phyloP scores from a whole-genome alignment of 2,329 filamentous ascomycete genomes.

The Myriangium duriaei region DNA sequence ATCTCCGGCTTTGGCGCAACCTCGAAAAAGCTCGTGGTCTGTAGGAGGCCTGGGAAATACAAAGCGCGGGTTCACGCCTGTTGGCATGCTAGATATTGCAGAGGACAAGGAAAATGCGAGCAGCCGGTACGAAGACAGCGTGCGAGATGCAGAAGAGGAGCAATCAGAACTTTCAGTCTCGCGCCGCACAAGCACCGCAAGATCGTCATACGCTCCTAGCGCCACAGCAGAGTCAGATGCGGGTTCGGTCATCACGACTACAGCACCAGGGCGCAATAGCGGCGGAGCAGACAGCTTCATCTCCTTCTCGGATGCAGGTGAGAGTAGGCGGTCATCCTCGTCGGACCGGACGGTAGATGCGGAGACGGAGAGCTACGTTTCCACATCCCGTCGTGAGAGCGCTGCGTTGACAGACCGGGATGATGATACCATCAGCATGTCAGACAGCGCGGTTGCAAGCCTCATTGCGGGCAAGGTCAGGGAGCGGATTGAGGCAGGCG shows the following conservation, averaged over 20 bases:
- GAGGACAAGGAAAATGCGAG: constrained; percentile 37
- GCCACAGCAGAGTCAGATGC: constrained; percentile 8
- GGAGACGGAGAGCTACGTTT: too few relatives aligned
- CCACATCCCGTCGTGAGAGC: not conserved
- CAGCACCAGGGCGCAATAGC: constrained; percentile 13
- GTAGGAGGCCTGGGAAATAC: constrained; percentile 12
- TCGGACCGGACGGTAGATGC: too few relatives aligned
- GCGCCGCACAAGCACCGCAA: not conserved
- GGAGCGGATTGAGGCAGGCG: constrained; percentile 5
- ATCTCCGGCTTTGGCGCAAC: constrained; percentile 15
- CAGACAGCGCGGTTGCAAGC: constrained; percentile 4
- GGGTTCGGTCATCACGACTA: constrained; percentile 8
- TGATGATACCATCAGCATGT: not conserved
- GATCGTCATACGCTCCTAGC: constrained; percentile 5
- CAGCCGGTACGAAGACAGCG: too few relatives aligned
- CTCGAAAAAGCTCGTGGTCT: constrained; percentile 23
- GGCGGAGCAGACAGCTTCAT: constrained; percentile 16
- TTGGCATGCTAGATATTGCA: constrained; percentile 10
- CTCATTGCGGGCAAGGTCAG: constrained; percentile 4
- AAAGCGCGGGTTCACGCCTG: constrained; percentile 6
- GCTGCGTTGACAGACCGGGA: not conserved
- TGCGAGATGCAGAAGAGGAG: constrained; percentile 32
- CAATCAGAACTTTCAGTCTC: constrained; percentile 1
- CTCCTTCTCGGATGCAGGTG: constrained; percentile 6
- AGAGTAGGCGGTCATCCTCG: not conserved